Percentiles rank a stretch among this genome's conserved stretches.
These are phyloP conservation scores for Prunus mume DNA, from an alignment of 306 rosid species.

Conservation along the genomic window DNA sequence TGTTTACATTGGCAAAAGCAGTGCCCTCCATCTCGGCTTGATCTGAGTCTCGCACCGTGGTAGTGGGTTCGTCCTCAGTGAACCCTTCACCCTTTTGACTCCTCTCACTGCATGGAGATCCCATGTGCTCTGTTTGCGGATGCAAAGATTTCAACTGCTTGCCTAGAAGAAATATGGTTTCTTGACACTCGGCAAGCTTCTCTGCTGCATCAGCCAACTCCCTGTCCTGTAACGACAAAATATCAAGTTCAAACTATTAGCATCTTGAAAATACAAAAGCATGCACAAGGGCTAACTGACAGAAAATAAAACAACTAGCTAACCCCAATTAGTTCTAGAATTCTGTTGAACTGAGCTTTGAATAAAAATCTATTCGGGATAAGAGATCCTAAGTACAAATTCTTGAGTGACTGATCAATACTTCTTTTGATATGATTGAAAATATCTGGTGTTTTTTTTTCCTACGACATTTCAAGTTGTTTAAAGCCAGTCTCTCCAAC, in stretches of 20 bases:
- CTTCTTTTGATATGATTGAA: background rate
- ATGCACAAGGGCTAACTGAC: background rate
- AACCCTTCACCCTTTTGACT: slow-evolving; percentile 50
- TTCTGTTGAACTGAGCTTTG: background rate
- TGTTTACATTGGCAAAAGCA: slow-evolving; percentile 37
- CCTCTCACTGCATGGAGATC: slow-evolving; percentile 46
- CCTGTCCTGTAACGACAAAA: slow-evolving; percentile 54
- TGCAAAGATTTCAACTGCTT: slow-evolving; percentile 82
- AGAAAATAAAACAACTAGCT: background rate
- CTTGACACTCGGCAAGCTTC: slow-evolving; percentile 97
- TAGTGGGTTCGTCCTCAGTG: slow-evolving; percentile 46
- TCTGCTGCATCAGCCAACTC: slow-evolving; percentile 88
- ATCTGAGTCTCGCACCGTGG: slow-evolving; percentile 48
- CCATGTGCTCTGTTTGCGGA: slow-evolving; percentile 63
- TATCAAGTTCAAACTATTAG: background rate
- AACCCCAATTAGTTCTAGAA: background rate
- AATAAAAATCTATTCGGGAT: background rate
- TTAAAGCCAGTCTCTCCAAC: background rate
- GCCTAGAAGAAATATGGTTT: slow-evolving; percentile 90
- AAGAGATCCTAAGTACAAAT: too few relatives aligned
- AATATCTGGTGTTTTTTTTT: background rate
- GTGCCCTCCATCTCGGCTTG: slow-evolving; percentile 47
- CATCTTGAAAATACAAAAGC: background rate
- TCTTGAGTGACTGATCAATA: background rate
- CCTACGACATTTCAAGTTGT: background rate